Conservation (phyloP, 495 filamentous ascomycete species). For the Xylaria acuta region DNA sequence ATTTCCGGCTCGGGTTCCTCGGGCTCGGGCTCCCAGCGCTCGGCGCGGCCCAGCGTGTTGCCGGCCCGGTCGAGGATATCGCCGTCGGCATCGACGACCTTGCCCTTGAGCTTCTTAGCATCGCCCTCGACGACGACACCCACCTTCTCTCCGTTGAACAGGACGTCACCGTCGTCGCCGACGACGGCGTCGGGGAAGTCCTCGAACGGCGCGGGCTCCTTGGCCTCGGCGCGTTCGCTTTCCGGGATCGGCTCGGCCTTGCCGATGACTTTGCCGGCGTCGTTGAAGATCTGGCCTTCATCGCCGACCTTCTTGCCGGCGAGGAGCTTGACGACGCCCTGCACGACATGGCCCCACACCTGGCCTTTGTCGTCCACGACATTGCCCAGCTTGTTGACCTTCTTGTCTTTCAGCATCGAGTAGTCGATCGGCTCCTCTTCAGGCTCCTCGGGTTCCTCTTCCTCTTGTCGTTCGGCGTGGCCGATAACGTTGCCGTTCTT, state of each 20-base stretch:
- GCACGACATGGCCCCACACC: constrained; percentile 70
- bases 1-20: constrained; percentile 63
- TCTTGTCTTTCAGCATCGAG: constrained; percentile 67
- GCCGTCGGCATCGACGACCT: constrained; percentile 79
- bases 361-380: constrained; percentile 75
- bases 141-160: constrained; percentile 72
- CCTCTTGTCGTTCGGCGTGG: constrained; percentile 61
- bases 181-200: constrained; percentile 74
- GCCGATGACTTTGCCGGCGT: constrained; percentile 74
- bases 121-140: constrained; percentile 81
- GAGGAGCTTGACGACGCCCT: constrained; percentile 71
- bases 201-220: constrained; percentile 74
- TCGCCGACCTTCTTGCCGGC: constrained; percentile 72
- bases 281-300: constrained; percentile 78
- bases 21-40: constrained; percentile 66
- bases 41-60: constrained; percentile 77
- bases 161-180: constrained; percentile 71
- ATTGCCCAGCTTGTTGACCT: constrained; percentile 80
- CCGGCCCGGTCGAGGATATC: constrained; percentile 83
- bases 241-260: constrained; percentile 75
- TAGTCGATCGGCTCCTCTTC: constrained; percentile 61
- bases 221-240: constrained; percentile 69
- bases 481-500: constrained; percentile 66
- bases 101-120: constrained; percentile 73
- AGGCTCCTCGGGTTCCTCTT: constrained; percentile 45